Evolutionary conservation across 2,329 filamentous ascomycete species (phyloP).

Genomic region (Geosmithia putterillii): DNA sequence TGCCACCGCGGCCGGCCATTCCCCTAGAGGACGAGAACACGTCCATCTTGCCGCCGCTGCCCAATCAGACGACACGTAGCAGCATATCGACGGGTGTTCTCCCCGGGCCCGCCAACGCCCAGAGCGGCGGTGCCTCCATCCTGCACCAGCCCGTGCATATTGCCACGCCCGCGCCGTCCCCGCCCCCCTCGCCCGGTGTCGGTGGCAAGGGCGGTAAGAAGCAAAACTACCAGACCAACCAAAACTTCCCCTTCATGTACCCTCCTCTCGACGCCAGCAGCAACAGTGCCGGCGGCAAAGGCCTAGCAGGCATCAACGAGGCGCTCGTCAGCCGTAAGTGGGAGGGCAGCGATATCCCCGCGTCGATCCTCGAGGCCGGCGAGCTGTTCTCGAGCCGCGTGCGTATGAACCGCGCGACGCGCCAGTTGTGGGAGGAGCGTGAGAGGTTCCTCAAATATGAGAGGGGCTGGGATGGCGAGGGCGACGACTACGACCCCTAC

Average conservation of each 20-base stretch:
- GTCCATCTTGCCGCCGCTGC: conserved; percentile 75
- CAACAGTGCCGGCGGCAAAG: conserved; percentile 84
- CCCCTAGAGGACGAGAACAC: conserved; percentile 85
- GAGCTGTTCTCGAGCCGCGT: conserved; percentile 84
- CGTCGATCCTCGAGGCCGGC: conserved; percentile 89
- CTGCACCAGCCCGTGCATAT: conserved; percentile 95
- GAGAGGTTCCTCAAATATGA: conserved; percentile 88
- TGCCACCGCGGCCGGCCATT: conserved; percentile 72
- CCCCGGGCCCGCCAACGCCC: conserved; percentile 38
- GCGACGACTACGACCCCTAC: conserved; percentile 17
- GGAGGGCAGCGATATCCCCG: conserved; percentile 89
- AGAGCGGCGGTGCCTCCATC: conserved; percentile 60
- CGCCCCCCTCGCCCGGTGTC: conserved; percentile 75
- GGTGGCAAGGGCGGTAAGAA: conserved; percentile 95
- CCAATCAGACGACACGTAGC: conserved; percentile 53
- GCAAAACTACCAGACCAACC: conserved; percentile 98
- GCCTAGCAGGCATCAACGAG: conserved; percentile 68
- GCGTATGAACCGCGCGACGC: conserved; percentile 80
- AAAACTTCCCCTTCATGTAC: conserved; percentile 97
- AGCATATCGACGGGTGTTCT: conserved; percentile 51
- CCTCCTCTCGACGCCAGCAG: conserved; percentile 81
- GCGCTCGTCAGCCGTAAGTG: conserved; percentile 70
- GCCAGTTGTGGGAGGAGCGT: conserved; percentile 89
- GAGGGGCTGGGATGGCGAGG: conserved; percentile 63
- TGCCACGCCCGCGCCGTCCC: conserved; percentile 92